Percentiles rank a stretch among this genome's conserved stretches.
These are phyloP conservation scores for Xerocomellus chrysenteron DNA, from an alignment of 768 basidiomycete species.

Conservation along the genomic window DNA sequence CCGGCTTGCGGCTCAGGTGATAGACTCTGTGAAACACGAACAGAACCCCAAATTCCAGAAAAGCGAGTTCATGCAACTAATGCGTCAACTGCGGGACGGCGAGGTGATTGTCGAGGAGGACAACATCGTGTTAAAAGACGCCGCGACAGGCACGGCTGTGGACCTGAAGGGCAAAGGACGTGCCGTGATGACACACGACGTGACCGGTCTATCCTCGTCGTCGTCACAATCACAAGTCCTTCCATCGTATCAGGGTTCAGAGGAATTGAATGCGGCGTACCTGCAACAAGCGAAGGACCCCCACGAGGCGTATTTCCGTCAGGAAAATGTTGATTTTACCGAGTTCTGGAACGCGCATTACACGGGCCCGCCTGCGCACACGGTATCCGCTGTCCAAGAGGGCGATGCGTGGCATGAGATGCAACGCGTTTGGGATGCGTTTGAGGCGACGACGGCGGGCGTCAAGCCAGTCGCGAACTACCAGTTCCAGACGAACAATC, in stretches of 20 bases:
- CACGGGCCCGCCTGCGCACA: constrained; percentile 21
- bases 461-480: constrained; percentile 58
- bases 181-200: constrained; percentile 28
- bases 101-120: constrained; percentile 78
- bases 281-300: constrained; percentile 35
- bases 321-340: constrained; percentile 67
- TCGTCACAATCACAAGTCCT: constrained; percentile 8
- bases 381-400: constrained; percentile 20
- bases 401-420: constrained; percentile 58
- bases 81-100: constrained; percentile 81
- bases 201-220: background rate
- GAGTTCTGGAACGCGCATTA: constrained; percentile 55
- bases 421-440: constrained; percentile 78
- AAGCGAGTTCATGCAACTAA: constrained; percentile 81
- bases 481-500: constrained; percentile 75
- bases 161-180: constrained; percentile 72
- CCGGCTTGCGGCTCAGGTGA: constrained; percentile 71
- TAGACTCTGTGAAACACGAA: constrained; percentile 73
- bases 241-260: constrained; percentile 21
- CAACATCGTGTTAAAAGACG: constrained; percentile 61
- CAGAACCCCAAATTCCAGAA: constrained; percentile 83
- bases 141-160: constrained; percentile 7
- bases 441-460: constrained; percentile 71
- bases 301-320: constrained; percentile 67
- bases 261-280: constrained; percentile 17